Conservation (phyloP, 2,329 filamentous ascomycete species). For the Hypoxylon sp. region DNA sequence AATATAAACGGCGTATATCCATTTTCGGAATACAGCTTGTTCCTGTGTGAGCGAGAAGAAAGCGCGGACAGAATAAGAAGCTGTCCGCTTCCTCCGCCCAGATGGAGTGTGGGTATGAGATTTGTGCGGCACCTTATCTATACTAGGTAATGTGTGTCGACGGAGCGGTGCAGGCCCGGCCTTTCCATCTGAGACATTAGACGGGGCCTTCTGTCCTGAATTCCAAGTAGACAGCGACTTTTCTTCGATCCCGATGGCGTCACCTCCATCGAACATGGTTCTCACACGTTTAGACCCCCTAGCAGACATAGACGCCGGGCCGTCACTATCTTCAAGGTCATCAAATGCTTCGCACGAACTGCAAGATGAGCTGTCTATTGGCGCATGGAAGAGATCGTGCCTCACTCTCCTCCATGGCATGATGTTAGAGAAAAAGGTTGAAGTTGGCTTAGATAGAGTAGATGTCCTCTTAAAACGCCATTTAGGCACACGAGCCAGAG, state of each 20-base stretch:
- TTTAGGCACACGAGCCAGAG: conserved; percentile 87
- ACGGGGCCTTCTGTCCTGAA: conserved; percentile 21
- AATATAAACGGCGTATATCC: conserved; percentile 85
- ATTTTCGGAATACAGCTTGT: conserved; percentile 83
- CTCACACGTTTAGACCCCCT: conserved; percentile 43
- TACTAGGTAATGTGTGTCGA: conserved; percentile 68
- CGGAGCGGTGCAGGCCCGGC: conserved; percentile 48
- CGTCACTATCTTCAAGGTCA: conserved; percentile 51
- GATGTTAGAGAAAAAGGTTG: conserved; percentile 58
- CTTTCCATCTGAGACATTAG: conserved; percentile 32
- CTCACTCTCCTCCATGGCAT: conserved; percentile 65
- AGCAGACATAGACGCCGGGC: conserved; percentile 20
- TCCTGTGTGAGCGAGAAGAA: conserved; percentile 85
- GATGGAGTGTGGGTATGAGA: conserved; percentile 70
- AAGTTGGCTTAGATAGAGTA: conserved; percentile 55
- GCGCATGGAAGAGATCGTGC: conserved; percentile 54
- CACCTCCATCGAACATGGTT: conserved; percentile 40
- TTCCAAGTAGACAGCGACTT: background rate
- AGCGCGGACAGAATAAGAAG: conserved; percentile 75
- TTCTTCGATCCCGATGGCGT: conserved; percentile 25
- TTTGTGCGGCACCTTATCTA: conserved; percentile 55
- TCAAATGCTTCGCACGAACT: conserved; percentile 55
- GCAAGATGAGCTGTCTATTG: conserved; percentile 53
- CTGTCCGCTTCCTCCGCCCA: conserved; percentile 75
- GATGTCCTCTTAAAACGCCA: conserved; percentile 83